A percentile compares a stretch with the other conserved stretches of the same genome.
Evolutionary conservation across 257 asterid genomes (phyloP).

Genomic region (Scutellaria barbata): DNA sequence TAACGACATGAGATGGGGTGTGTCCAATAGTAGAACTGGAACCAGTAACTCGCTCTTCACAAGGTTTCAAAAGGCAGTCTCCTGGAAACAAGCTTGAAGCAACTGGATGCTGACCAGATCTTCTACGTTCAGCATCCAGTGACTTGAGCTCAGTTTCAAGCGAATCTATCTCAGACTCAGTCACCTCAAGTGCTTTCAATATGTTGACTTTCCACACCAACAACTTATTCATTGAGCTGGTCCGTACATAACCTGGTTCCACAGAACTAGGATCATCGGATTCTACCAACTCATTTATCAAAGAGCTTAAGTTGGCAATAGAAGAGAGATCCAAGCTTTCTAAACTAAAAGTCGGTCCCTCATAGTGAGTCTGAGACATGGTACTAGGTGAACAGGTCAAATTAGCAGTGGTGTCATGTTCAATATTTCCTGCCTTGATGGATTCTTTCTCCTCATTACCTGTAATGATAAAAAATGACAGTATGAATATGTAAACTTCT

Average conservation of each 20-base stretch:
- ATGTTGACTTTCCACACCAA: slow-evolving; percentile 67
- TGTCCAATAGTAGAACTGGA: slow-evolving; percentile 48
- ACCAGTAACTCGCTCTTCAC: slow-evolving; percentile 53
- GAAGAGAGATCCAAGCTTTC: slow-evolving; percentile 69
- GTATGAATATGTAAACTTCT: slow-evolving; percentile 21
- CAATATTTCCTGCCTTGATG: slow-evolving; percentile 47
- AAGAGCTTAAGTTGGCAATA: slow-evolving; percentile 63
- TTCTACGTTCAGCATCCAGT: slow-evolving; percentile 47
- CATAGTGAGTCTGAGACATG: slow-evolving; percentile 51
- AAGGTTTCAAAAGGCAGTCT: slow-evolving; percentile 47
- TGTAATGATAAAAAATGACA: slow-evolving; percentile 41
- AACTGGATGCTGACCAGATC: slow-evolving; percentile 44
- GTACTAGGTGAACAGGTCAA: slow-evolving; percentile 58
- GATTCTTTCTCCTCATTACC: slow-evolving; percentile 79
- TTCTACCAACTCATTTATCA: slow-evolving; percentile 65
- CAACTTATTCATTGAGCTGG: slow-evolving; percentile 75
- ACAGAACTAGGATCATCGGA: slow-evolving; percentile 54
- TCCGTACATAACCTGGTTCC: slow-evolving; percentile 59
- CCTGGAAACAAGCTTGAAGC: slow-evolving; percentile 50
- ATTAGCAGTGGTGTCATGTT: slow-evolving; percentile 47
- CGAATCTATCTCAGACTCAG: slow-evolving; percentile 84
- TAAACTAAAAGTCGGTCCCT: slow-evolving; percentile 62
- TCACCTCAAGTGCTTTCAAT: slow-evolving; percentile 75
- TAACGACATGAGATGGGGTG: slow-evolving; percentile 50
- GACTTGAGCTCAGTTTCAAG: slow-evolving; percentile 84